Conservation (phyloP, 257 asterid species). For the Verbascum thapsus region DNA sequence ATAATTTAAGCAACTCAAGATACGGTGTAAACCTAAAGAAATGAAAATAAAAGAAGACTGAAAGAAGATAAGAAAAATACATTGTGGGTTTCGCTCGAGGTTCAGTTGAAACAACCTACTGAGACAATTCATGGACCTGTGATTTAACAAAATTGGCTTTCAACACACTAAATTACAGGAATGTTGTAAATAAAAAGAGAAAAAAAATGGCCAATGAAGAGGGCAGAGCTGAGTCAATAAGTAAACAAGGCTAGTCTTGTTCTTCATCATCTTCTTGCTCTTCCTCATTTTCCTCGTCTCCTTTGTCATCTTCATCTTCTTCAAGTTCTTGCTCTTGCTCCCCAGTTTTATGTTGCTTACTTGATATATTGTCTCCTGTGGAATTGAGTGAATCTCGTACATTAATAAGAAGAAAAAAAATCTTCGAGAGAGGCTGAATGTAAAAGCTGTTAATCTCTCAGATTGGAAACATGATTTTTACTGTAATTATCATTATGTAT, state of each 20-base stretch:
- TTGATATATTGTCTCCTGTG: conserved; percentile 37
- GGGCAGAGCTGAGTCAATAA: not conserved
- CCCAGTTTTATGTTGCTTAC: conserved; percentile 27
- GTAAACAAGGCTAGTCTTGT: conserved; percentile 16
- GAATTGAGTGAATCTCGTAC: not conserved
- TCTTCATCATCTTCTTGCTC: conserved; percentile 28
- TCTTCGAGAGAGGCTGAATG: not conserved
- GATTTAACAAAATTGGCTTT: conserved; percentile 10
- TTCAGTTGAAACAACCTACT: too few relatives aligned
- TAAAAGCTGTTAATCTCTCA: not conserved
- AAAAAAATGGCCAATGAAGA: not conserved
- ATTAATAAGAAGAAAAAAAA: too few relatives aligned
- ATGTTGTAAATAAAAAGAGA: not conserved
- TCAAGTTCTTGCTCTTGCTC: conserved; percentile 23
- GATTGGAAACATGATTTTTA: not conserved
- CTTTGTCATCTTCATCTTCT: conserved; percentile 15
- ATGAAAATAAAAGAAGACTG: too few relatives aligned
- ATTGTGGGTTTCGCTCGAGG: too few relatives aligned
- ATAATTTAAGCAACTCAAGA: too few relatives aligned
- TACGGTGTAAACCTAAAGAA: too few relatives aligned
- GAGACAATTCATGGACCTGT: not conserved
- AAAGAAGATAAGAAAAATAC: too few relatives aligned
- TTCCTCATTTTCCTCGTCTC: conserved; percentile 19
- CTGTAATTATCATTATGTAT: not conserved
- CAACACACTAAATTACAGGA: conserved; percentile 5